phyloP scores from a whole-genome alignment of 352 stramenopile genomes.

The Phytophthora parvispora region DNA sequence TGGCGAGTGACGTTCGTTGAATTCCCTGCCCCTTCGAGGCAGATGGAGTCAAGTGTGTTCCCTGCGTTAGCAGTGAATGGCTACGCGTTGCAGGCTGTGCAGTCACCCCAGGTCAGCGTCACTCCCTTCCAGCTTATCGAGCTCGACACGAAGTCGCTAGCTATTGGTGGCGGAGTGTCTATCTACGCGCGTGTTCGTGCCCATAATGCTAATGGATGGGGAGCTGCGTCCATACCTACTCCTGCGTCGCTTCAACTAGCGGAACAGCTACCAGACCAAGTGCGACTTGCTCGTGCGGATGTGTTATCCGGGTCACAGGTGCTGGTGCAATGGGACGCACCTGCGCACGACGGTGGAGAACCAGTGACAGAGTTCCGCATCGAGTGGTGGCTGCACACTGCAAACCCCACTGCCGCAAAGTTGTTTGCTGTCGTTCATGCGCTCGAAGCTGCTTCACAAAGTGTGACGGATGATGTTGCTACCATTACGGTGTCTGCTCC shows the following conservation, averaged over 20 bases:
- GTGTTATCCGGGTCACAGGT: conserved; percentile 71
- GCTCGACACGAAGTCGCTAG: conserved; percentile 42
- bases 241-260: conserved; percentile 62
- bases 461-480: conserved; percentile 63
- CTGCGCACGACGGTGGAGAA: conserved; percentile 70
- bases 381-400: conserved; percentile 67
- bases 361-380: conserved; percentile 84
- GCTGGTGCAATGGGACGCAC: conserved; percentile 83
- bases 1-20: conserved; percentile 95
- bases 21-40: conserved; percentile 50
- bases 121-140: conserved; percentile 61
- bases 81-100: conserved; percentile 50
- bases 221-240: conserved; percentile 45
- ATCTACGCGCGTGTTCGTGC: conserved; percentile 71
- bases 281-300: conserved; percentile 49
- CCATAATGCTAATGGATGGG: conserved; percentile 68
- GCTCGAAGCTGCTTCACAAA: conserved; percentile 36
- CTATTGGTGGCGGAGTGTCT: conserved; percentile 40
- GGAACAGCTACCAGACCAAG: conserved; percentile 54
- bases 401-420: conserved; percentile 47
- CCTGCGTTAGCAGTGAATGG: conserved; percentile 60
- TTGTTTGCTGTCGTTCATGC: conserved; percentile 64
- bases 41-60: conserved; percentile 28
- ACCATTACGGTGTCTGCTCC: conserved; percentile 81
- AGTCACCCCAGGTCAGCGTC: conserved; percentile 55